Evolutionary conservation across 2,329 filamentous ascomycete genomes (phyloP).

Genomic region (Clarireedia monteithiana): DNA sequence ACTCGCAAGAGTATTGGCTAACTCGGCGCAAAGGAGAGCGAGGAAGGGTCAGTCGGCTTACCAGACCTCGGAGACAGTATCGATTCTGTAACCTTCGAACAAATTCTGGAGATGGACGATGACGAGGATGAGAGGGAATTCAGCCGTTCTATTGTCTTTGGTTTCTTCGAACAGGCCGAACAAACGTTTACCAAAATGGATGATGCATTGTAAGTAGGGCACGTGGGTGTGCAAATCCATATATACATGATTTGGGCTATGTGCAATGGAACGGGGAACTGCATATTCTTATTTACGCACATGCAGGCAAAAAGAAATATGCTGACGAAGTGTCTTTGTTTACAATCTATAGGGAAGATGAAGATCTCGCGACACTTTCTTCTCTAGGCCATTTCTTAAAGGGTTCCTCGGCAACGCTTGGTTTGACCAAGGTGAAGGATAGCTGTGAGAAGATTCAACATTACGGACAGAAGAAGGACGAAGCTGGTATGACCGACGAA

Average conservation of each 20-base stretch:
- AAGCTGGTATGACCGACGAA: slow-evolving; percentile 61
- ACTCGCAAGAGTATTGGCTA: not conserved
- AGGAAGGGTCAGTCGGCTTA: slow-evolving; percentile 27
- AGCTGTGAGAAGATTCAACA: slow-evolving; percentile 96
- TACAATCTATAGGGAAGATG: slow-evolving; percentile 44
- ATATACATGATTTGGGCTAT: not conserved
- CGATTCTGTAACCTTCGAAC: slow-evolving; percentile 74
- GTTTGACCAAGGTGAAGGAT: slow-evolving; percentile 83
- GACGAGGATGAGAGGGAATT: slow-evolving; percentile 79
- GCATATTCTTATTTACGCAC: not conserved
- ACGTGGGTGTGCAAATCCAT: slow-evolving; percentile 12
- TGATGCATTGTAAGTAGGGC: slow-evolving; percentile 60
- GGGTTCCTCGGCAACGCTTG: slow-evolving; percentile 90
- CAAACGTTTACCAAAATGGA: slow-evolving; percentile 84
- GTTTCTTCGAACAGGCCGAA: slow-evolving; percentile 88
- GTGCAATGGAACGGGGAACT: no score
- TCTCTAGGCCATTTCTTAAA: slow-evolving; percentile 92
- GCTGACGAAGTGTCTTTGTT: slow-evolving; percentile 3
- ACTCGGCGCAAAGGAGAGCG: slow-evolving; percentile 22
- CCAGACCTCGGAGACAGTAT: slow-evolving; percentile 65
- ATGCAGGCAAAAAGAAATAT: not conserved
- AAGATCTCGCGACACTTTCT: slow-evolving; percentile 69
- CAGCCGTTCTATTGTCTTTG: slow-evolving; percentile 78
- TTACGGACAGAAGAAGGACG: slow-evolving; percentile 75
- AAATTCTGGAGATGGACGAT: slow-evolving; percentile 99